A percentile compares a stretch with the other conserved stretches of the same genome.
Evolutionary conservation across 1,139 yeast genomes (phyloP).

Genomic region (Kodamaea plutei): DNA sequence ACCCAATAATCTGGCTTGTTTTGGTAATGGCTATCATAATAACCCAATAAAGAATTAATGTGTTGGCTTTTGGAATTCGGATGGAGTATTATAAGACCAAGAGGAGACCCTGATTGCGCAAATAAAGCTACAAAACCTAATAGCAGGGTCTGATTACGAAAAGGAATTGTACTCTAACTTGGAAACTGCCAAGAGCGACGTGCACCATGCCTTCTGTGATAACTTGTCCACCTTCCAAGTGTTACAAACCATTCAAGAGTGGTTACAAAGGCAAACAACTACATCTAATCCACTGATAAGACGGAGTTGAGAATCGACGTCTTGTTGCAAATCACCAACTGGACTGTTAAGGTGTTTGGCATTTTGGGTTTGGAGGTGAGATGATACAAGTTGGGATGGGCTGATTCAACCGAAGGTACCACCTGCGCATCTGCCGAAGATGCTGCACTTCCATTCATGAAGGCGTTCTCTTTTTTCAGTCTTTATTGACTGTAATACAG

Average conservation of each 20-base stretch:
- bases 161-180: constrained; percentile 52
- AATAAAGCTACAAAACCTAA: no score
- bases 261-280: constrained; percentile 67
- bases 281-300: constrained; percentile 53
- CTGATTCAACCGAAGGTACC: constrained; percentile 28
- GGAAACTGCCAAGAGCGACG: constrained; percentile 50
- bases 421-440: constrained; percentile 53
- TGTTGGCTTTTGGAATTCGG: no score
- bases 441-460: constrained; percentile 71
- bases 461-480: constrained; percentile 75
- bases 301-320: constrained; percentile 58
- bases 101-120: no score
- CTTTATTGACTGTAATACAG: no score
- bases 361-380: constrained; percentile 75
- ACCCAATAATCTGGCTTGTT: no score
- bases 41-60: no score
- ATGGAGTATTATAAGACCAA: no score
- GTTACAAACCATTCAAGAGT: constrained; percentile 61
- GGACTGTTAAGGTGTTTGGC: constrained; percentile 65
- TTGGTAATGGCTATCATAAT: no score
- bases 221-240: constrained; percentile 79
- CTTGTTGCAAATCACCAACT: constrained; percentile 57
- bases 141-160: no score
- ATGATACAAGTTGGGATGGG: constrained; percentile 78
- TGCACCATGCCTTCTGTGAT: constrained; percentile 81